phyloP scores from a whole-genome alignment of 2,329 filamentous ascomycete genomes.

The Lojkania enalia region DNA sequence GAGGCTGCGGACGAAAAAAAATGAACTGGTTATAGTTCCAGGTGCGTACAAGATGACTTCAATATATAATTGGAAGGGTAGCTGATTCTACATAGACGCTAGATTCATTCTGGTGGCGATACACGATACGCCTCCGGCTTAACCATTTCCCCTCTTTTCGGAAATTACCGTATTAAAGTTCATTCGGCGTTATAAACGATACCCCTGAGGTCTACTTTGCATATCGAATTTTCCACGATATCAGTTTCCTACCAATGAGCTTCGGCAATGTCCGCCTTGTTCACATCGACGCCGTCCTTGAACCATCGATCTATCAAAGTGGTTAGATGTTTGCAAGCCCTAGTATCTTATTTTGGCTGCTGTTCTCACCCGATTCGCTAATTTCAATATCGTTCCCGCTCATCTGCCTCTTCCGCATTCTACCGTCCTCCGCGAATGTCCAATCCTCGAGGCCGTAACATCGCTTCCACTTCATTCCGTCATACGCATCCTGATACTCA shows the following conservation, averaged over 20 bases:
- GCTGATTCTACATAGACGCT: constrained; percentile 53
- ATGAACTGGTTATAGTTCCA: constrained; percentile 81
- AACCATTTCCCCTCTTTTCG: constrained; percentile 36
- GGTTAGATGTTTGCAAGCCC: constrained; percentile 11
- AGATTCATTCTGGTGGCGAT: constrained; percentile 80
- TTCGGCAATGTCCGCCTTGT: constrained; percentile 67
- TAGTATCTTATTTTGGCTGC: background rate
- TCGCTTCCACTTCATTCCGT: constrained; percentile 73
- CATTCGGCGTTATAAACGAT: constrained; percentile 22
- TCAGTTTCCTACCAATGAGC: constrained; percentile 60
- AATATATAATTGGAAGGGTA: background rate
- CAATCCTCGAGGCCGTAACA: constrained; percentile 83
- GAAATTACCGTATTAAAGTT: background rate
- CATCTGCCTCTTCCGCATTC: constrained; percentile 77
- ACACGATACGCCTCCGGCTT: constrained; percentile 74
- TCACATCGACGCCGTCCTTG: constrained; percentile 68
- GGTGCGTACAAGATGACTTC: constrained; percentile 39
- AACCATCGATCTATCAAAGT: constrained; percentile 64
- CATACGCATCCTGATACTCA: constrained; percentile 70
- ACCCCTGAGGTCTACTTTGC: constrained; percentile 18
- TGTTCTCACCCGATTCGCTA: constrained; percentile 46
- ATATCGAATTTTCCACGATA: background rate
- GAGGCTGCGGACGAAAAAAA: constrained; percentile 78
- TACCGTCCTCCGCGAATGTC: constrained; percentile 71
- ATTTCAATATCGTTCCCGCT: constrained; percentile 73